Base-by-base conservation (phyloP, 1,284 basidiomycete species). In the Phlebopus sp. region DNA sequence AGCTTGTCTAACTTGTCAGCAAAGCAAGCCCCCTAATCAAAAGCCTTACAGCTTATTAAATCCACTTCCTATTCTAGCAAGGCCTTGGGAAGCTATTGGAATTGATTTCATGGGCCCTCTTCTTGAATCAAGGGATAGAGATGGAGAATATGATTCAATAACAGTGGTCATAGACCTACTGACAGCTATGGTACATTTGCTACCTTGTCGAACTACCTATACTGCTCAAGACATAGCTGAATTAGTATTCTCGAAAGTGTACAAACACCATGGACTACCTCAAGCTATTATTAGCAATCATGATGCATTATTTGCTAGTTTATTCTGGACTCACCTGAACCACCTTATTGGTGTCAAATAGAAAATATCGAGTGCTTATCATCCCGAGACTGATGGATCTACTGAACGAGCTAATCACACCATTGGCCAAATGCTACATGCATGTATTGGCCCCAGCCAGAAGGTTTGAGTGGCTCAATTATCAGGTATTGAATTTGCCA, bases 61-160 rank as follows among this genome's bases (percentile, higher is more conserved):
- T 18, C 59, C 66, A 1, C 49, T 73, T 0, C 14, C 45, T 0
- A 52, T 73, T 1, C 70, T 71, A 0, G 37, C 25, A 0, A 25
- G 49, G 4, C 69, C 70, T 9, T 74, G 71, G 70, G 59, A 71
- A 40, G 45, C 57, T 0, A 66, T 77, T 2, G 66, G 68, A 0
- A 66, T 77, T 8, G 74, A 78, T 42, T 75, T 76, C 46, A 64
- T 77, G 0, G 71, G 73, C 3, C 71, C 69, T 0, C 50, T 77
- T 0, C 74, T 69, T 55, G 5, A n/a, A n/a, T 69, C 67, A 0
- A 46, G 47, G 3, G 34, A 47, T 18, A 4, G 39, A 1, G 23
- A 48, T 15, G 18, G 41, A 13, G 53, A 56, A 0, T 74, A 61
- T 49, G 66, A 77, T 53, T 60, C 59, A 36, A 62, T 76, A 0